Evolutionary conservation across 306 rosid genomes (phyloP).

Genomic region (Trichosanthes cucumerina): DNA sequence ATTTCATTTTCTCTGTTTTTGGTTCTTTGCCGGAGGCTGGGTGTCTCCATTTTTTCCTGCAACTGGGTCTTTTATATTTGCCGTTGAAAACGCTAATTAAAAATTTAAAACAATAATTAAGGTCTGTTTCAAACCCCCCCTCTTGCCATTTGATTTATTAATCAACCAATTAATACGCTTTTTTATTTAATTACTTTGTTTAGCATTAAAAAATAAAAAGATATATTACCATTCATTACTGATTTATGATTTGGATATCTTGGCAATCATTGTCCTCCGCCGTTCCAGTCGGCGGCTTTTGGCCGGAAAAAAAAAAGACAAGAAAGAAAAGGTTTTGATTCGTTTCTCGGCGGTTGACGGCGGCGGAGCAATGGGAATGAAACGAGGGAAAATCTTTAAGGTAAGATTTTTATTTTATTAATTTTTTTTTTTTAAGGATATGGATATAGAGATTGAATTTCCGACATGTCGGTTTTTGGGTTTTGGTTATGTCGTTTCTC

Average conservation of each 20-base stretch:
- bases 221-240: background rate
- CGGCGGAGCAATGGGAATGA: constrained; percentile 47
- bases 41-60: constrained; percentile 57
- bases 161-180: background rate
- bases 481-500: background rate
- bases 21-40: constrained; percentile 12
- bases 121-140: background rate
- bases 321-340: background rate
- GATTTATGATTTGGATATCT: background rate
- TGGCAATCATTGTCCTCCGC: background rate
- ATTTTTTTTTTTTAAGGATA: background rate
- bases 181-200: background rate
- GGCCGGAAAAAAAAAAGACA: background rate
- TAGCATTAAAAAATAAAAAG: background rate
- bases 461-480: background rate
- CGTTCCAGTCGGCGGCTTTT: background rate
- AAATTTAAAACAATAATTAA: constrained; percentile 3
- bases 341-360: background rate
- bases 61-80: constrained; percentile 52
- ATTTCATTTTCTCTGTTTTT: background rate
- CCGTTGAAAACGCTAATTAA: constrained; percentile 34
- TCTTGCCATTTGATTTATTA: background rate
- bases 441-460: background rate
- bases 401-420: too few species aligned
- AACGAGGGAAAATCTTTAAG: constrained; percentile 40